These are phyloP conservation scores for Ensete glaucum DNA, from an alignment of 176 grass and related monocot species.

Conservation along the genomic window DNA sequence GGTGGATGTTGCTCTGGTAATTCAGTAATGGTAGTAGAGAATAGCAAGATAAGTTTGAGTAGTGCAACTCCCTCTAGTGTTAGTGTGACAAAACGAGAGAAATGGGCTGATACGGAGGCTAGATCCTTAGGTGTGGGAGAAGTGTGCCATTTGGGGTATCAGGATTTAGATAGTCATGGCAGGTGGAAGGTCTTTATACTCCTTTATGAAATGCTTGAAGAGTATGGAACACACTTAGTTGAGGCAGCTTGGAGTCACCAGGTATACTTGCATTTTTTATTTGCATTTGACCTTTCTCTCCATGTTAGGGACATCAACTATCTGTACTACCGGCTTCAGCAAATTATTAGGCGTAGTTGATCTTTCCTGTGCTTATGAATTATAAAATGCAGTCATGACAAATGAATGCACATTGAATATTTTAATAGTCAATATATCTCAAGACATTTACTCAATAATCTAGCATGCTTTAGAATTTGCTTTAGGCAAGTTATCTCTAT, in stretches of 20 bases:
- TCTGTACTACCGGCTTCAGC: background rate
- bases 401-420: background rate
- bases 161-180: conserved; percentile 44
- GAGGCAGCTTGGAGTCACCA: conserved; percentile 94
- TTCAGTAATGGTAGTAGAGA: background rate
- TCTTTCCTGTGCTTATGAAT: background rate
- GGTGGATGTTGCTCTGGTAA: conserved; percentile 31
- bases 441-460: background rate
- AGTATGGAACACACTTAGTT: conserved; percentile 90
- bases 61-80: conserved; percentile 19
- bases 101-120: conserved; percentile 72
- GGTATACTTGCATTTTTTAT: conserved; percentile 29
- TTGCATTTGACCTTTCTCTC: conserved; percentile 1
- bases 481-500: background rate
- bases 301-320: background rate
- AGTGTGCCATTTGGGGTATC: conserved; percentile 31
- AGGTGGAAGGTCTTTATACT: conserved; percentile 79
- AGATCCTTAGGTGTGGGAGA: conserved; percentile 62
- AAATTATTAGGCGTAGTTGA: background rate
- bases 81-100: conserved; percentile 63
- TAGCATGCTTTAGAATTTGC: background rate
- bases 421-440: background rate
- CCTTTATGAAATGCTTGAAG: conserved; percentile 94
- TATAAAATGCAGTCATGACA: background rate
- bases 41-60: conserved; percentile 15